Percentiles rank a stretch among this genome's conserved stretches.
These are phyloP conservation scores for Phyllostachys edulis DNA, from an alignment of 176 grass and related monocot genomes.

Conservation along the genomic window DNA sequence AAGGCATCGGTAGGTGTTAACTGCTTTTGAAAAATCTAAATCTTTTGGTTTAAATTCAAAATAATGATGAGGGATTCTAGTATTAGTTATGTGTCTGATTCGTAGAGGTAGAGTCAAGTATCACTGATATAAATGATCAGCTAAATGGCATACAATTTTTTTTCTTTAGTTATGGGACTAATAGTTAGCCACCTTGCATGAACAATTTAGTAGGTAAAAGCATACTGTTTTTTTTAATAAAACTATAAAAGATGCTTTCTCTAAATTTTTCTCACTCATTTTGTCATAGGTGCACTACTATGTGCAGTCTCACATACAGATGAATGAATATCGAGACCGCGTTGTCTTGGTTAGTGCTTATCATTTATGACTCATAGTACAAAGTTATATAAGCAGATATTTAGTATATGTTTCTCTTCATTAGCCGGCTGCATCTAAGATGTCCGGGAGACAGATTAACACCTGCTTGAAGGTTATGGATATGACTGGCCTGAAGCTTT, in stretches of 20 bases:
- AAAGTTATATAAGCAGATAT: background rate
- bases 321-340: constrained; percentile 92
- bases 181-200: background rate
- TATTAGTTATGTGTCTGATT: background rate
- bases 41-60: background rate
- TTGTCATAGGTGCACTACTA: constrained; percentile 84
- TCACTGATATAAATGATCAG: background rate
- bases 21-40: background rate
- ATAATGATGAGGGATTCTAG: background rate
- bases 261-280: constrained; percentile 18
- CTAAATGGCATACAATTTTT: background rate
- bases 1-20: constrained; percentile 67
- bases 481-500: constrained; percentile 91
- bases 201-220: background rate
- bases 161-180: background rate
- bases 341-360: constrained; percentile 67
- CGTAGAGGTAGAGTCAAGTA: background rate
- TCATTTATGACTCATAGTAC: constrained; percentile 1
- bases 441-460: constrained; percentile 54
- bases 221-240: background rate
- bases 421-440: constrained; percentile 76
- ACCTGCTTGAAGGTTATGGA: constrained; percentile 92
- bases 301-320: constrained; percentile 98
- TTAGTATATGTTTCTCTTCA: constrained; percentile 21
- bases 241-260: background rate